A percentile compares a stretch with the other conserved stretches of the same genome.
These are phyloP conservation scores for Styphnolobium japonicum DNA, from an alignment of 306 rosid species.

Conservation along the genomic window DNA sequence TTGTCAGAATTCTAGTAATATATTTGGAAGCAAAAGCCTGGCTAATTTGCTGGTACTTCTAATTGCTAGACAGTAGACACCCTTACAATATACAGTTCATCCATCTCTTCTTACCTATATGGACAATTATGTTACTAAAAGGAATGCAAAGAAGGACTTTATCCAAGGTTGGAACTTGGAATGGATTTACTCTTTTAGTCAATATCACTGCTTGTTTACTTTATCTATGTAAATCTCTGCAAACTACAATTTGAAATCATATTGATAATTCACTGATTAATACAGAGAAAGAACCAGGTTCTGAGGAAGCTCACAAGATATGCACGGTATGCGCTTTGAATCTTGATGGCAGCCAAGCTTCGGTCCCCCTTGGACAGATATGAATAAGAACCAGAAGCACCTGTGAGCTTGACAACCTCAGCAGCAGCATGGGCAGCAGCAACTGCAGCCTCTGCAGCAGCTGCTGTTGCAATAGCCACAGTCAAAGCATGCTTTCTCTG, in stretches of 20 bases:
- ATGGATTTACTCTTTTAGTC: background rate
- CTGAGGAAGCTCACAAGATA: conserved; percentile 62
- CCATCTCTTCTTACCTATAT: background rate
- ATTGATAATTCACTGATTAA: background rate
- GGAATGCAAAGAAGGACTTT: background rate
- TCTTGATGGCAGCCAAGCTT: conserved; percentile 63
- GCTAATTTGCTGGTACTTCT: background rate
- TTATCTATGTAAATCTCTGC: background rate
- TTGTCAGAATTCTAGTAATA: background rate
- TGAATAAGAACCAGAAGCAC: conserved; percentile 34
- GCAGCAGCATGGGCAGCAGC: conserved; percentile 92
- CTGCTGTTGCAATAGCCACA: conserved; percentile 79
- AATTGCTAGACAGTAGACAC: background rate
- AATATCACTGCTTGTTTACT: background rate
- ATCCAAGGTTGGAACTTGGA: background rate
- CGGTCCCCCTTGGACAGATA: conserved; percentile 35
- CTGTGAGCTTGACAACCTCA: conserved; percentile 74
- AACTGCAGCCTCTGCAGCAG: conserved; percentile 88
- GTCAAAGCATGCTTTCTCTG: conserved; percentile 76
- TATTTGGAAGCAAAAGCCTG: background rate
- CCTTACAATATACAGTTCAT: background rate
- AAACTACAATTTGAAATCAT: background rate
- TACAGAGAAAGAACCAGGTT: background rate
- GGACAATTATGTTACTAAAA: background rate
- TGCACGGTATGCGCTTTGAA: conserved; percentile 74